Evolutionary conservation across 495 filamentous ascomycete species (phyloP).

Genomic region (Penicillium fimorum): DNA sequence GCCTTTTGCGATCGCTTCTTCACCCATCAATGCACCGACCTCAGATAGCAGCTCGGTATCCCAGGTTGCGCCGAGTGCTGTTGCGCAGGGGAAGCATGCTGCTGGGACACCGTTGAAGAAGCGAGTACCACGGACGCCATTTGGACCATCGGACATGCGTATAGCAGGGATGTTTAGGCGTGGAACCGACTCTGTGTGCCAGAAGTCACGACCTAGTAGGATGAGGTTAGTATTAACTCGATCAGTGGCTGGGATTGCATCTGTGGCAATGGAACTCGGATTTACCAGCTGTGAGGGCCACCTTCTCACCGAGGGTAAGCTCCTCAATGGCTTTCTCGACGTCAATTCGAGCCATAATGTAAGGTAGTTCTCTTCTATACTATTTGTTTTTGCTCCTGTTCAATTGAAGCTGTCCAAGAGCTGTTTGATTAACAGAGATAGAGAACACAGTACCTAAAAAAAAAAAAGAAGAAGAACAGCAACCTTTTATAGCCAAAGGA

Average conservation of each 20-base stretch:
- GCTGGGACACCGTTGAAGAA: conserved; percentile 70
- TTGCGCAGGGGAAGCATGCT: conserved; percentile 68
- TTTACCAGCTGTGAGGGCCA: conserved; percentile 58
- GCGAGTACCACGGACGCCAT: conserved; percentile 70
- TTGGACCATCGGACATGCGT: conserved; percentile 71
- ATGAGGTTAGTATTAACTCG: conserved; percentile 5
- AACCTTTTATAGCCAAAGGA: conserved; percentile 1
- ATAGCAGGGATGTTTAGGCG: conserved; percentile 67
- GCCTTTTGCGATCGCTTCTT: conserved; percentile 68
- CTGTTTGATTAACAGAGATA: not conserved
- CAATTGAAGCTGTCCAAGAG: not conserved
- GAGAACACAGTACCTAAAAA: not conserved
- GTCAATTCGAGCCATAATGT: conserved; percentile 56
- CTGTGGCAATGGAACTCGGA: not conserved
- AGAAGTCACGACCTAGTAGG: conserved; percentile 64
- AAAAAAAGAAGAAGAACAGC: not conserved
- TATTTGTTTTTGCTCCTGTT: not conserved
- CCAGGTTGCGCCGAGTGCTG: conserved; percentile 71
- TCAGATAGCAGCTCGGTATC: conserved; percentile 59
- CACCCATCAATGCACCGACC: conserved; percentile 61
- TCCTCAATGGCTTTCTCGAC: conserved; percentile 61
- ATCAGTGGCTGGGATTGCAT: not conserved
- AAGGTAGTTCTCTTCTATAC: not conserved
- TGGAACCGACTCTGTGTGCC: conserved; percentile 69
- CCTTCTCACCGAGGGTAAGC: conserved; percentile 61